These are phyloP conservation scores for Amorphotheca resinae DNA, from an alignment of 495 filamentous ascomycete species.

Conservation along the genomic window DNA sequence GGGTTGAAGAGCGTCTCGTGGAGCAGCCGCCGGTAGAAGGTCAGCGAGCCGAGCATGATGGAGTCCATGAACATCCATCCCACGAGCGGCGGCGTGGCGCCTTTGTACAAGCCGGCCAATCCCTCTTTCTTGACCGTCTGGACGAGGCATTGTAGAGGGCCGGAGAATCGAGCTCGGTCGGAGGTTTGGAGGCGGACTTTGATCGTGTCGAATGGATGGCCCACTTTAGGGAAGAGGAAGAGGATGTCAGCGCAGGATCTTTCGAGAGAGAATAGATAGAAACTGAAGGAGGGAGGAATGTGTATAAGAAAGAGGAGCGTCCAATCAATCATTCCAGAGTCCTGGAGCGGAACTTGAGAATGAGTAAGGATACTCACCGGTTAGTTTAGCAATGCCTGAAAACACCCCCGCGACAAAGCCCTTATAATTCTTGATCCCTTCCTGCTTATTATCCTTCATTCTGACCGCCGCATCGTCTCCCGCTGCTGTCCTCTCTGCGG, in stretches of 20 bases:
- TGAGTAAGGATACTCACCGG: too few relatives aligned
- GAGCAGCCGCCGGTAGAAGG: constrained; percentile 72
- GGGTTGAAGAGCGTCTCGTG: constrained; percentile 65
- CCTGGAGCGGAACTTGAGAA: too few relatives aligned
- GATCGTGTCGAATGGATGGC: constrained; percentile 76
- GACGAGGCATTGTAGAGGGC: constrained; percentile 75
- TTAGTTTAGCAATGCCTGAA: constrained; percentile 81
- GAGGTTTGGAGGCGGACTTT: constrained; percentile 95
- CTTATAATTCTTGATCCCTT: constrained; percentile 48
- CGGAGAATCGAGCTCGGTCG: constrained; percentile 58
- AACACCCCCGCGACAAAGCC: constrained; percentile 93
- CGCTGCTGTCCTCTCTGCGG: neutral
- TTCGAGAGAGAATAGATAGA: too few relatives aligned
- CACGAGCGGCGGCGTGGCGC: constrained; percentile 76
- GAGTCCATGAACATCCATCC: constrained; percentile 99
- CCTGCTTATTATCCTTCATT: constrained; percentile 15
- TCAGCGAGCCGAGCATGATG: constrained; percentile 86
- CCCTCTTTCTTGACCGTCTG: constrained; percentile 75
- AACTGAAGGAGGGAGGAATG: neutral
- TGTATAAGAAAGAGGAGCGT: neutral
- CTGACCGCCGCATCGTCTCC: neutral
- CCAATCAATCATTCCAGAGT: too few relatives aligned
- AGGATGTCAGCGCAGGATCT: neutral
- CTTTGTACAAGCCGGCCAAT: constrained; percentile 72
- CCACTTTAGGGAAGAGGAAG: constrained; percentile 26